Evolutionary conservation across 345 rosid genomes (phyloP).

Genomic region (Hirschfeldia incana): DNA sequence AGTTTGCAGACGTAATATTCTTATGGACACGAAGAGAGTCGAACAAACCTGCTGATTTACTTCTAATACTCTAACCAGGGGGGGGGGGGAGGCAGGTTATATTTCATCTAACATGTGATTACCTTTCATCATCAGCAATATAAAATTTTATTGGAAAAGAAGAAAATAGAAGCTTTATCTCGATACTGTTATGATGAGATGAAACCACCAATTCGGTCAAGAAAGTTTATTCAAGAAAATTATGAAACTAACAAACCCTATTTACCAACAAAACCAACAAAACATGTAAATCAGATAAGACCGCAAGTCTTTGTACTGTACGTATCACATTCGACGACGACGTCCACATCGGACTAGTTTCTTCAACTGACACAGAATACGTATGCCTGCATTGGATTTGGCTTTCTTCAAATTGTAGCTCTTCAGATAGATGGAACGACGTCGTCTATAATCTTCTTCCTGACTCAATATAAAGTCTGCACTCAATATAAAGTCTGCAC

Average conservation of each 20-base stretch:
- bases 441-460: constrained; percentile 10
- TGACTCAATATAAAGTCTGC: too few species aligned
- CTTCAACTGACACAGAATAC: constrained; percentile 12
- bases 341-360: constrained; percentile 10
- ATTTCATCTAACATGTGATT: too few species aligned
- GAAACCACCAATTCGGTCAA: background rate
- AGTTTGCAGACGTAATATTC: too few species aligned
- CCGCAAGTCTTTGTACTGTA: background rate
- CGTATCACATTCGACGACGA: background rate
- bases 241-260: background rate
- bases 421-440: constrained; percentile 1
- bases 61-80: too few species aligned
- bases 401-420: constrained; percentile 18
- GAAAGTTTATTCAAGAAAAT: background rate
- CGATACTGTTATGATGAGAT: background rate
- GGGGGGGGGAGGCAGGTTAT: too few species aligned
- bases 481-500: background rate
- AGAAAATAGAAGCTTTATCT: background rate
- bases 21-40: too few species aligned
- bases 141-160: too few species aligned
- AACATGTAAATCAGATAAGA: background rate
- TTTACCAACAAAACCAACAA: background rate
- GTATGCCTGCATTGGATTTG: background rate
- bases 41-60: too few species aligned
- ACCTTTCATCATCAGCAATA: too few species aligned